phyloP scores from a whole-genome alignment of 2,329 filamentous ascomycete species.

The Fusarium hostae region DNA sequence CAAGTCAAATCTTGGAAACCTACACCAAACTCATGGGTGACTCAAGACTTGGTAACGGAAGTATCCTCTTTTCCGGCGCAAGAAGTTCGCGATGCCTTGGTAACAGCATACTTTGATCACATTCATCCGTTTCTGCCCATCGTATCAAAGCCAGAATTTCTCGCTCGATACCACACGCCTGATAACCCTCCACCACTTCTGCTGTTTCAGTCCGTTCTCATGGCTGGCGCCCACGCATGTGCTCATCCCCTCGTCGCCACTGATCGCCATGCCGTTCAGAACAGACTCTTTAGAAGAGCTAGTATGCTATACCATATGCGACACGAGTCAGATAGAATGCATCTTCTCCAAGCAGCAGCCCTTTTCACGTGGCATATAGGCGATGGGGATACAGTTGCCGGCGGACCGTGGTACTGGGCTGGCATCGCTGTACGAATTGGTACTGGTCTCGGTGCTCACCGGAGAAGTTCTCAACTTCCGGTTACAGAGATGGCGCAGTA shows the following conservation, averaged over 20 bases:
- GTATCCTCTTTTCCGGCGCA: constrained; percentile 40
- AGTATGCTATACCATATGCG: constrained; percentile 44
- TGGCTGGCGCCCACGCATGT: constrained; percentile 42
- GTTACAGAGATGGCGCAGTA: constrained; percentile 39
- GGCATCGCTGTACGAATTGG: constrained; percentile 41
- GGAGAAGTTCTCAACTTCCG: constrained; percentile 36
- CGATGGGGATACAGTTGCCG: constrained; percentile 37
- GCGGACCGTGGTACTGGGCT: constrained; percentile 43
- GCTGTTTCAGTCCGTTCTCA: constrained; percentile 38
- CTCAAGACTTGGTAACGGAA: constrained; percentile 36
- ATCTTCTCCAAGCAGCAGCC: constrained; percentile 39
- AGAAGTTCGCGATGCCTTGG: constrained; percentile 41
- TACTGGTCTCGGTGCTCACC: constrained; percentile 34
- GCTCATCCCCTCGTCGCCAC: constrained; percentile 39
- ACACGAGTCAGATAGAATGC: constrained; percentile 40
- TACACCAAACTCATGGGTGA: constrained; percentile 31
- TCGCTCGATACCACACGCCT: constrained; percentile 34
- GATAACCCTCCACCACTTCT: constrained; percentile 38
- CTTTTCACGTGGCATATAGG: constrained; percentile 43
- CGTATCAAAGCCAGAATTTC: constrained; percentile 40
- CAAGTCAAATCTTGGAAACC: constrained; percentile 42
- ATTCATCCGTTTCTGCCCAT: constrained; percentile 42
- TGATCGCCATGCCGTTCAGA: constrained; percentile 43
- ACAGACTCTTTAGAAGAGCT: constrained; percentile 39
- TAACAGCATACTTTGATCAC: constrained; percentile 41